phyloP scores from a whole-genome alignment of 768 basidiomycete genomes.

The Russula sp. region DNA sequence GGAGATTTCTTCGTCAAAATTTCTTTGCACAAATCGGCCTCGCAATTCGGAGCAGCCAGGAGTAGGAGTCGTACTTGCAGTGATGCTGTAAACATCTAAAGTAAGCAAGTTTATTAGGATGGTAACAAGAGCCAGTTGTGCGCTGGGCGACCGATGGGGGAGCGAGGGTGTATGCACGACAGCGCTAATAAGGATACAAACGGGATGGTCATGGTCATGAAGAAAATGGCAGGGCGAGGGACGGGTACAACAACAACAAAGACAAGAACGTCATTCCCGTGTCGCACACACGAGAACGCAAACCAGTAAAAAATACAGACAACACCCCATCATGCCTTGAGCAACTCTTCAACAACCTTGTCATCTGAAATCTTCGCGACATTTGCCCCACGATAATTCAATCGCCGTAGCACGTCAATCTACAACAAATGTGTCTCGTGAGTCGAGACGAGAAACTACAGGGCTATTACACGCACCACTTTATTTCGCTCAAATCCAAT shows the following conservation, averaged over 20 bases:
- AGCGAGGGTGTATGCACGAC: constrained; percentile 16
- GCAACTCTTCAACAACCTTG: constrained; percentile 79
- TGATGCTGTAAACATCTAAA: neutral
- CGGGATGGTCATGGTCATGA: constrained; percentile 16
- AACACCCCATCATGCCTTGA: constrained; percentile 47
- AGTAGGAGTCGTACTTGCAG: neutral
- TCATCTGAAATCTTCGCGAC: constrained; percentile 79
- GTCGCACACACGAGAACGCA: constrained; percentile 6
- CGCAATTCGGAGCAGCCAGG: neutral
- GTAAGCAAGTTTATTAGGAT: constrained; percentile 15
- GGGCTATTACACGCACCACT: constrained; percentile 52
- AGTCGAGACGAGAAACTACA: neutral
- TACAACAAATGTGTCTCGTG: constrained; percentile 34
- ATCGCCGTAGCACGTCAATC: constrained; percentile 83
- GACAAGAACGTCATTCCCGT: constrained; percentile 11
- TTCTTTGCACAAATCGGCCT: neutral
- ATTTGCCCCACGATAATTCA: constrained; percentile 87
- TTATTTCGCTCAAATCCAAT: constrained; percentile 80
- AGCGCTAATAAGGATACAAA: constrained; percentile 28
- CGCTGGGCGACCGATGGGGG: constrained; percentile 1
- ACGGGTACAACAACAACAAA: constrained; percentile 14
- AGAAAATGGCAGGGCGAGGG: constrained; percentile 11
- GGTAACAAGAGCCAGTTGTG: neutral
- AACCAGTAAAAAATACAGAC: constrained; percentile 8
- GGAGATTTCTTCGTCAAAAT: neutral